Evolutionary conservation across 2,329 filamentous ascomycete genomes (phyloP).

Genomic region (Colletotrichum sp.): DNA sequence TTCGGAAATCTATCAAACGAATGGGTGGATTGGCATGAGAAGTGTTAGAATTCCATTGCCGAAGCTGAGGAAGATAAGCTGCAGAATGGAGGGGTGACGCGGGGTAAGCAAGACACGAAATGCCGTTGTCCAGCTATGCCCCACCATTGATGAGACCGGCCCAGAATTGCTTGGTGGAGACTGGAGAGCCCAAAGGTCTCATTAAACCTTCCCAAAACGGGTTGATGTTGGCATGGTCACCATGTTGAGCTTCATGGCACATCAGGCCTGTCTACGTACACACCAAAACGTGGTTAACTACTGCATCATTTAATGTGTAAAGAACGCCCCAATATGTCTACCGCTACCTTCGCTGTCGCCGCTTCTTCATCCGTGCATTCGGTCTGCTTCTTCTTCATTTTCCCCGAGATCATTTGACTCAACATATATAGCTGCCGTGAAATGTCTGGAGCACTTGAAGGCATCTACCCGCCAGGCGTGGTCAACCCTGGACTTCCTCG

Average conservation of each 20-base stretch:
- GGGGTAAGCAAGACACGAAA: neutral
- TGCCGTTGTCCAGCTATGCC: neutral
- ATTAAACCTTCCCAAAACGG: neutral
- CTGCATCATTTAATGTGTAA: neutral
- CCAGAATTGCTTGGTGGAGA: neutral
- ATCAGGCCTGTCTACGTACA: neutral
- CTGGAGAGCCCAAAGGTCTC: neutral
- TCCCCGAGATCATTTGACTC: neutral
- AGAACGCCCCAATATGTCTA: neutral
- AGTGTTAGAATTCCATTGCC: neutral
- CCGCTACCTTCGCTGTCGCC: neutral
- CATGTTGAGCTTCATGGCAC: neutral
- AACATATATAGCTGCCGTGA: neutral
- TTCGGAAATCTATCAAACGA: neutral
- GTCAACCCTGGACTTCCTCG: conserved; percentile 23
- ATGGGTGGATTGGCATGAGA: neutral
- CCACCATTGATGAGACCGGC: neutral
- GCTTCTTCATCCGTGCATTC: neutral
- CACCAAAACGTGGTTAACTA: neutral
- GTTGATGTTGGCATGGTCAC: neutral
- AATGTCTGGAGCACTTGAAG: conserved; percentile 24
- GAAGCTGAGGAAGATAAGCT: neutral
- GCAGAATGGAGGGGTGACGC: neutral
- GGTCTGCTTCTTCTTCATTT: neutral
- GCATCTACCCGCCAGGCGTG: conserved; percentile 25